A percentile compares a stretch with the other conserved stretches of the same genome.
Evolutionary conservation across 164 flowering plant genomes (phyloP).

Genomic region (Nymphaea thermarum): DNA sequence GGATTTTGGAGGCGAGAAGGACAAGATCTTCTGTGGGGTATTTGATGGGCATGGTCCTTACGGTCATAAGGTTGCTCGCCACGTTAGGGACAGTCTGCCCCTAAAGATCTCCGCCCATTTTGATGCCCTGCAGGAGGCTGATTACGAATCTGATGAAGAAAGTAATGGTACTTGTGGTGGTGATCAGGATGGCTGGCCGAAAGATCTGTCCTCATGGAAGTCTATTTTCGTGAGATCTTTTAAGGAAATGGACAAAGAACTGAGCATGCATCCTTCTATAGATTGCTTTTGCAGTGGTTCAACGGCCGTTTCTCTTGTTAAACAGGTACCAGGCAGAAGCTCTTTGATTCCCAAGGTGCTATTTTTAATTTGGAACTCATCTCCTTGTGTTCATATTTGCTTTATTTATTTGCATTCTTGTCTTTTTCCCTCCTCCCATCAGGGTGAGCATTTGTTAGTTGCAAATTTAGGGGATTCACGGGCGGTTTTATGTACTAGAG

Average conservation of each 20-base stretch:
- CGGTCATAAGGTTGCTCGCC: constrained; percentile 64
- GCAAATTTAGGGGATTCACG: constrained; percentile 89
- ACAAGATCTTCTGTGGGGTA: constrained; percentile 50
- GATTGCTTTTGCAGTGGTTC: constrained; percentile 63
- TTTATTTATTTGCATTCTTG: too few species aligned
- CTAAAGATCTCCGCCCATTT: constrained; percentile 25
- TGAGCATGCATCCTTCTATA: constrained; percentile 18
- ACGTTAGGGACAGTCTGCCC: constrained; percentile 52
- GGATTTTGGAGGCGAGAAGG: constrained; percentile 55
- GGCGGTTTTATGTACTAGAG: constrained; percentile 58
- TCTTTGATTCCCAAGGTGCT: background rate
- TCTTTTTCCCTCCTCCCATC: background rate
- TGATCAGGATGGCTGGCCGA: background rate
- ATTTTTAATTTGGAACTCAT: too few species aligned
- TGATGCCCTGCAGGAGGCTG: constrained; percentile 3
- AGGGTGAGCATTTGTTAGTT: constrained; percentile 61
- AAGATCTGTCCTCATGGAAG: constrained; percentile 29
- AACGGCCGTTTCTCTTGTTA: constrained; percentile 55
- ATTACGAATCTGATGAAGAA: constrained; percentile 4
- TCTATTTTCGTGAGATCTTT: constrained; percentile 33
- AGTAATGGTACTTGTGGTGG: background rate
- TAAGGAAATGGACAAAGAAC: constrained; percentile 51
- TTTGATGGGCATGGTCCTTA: constrained; percentile 87
- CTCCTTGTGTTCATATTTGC: background rate
- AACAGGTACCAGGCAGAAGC: constrained; percentile 27